Conservation (phyloP, 1,284 basidiomycete genomes). For the Ceratorhiza oryzae-sativae region DNA sequence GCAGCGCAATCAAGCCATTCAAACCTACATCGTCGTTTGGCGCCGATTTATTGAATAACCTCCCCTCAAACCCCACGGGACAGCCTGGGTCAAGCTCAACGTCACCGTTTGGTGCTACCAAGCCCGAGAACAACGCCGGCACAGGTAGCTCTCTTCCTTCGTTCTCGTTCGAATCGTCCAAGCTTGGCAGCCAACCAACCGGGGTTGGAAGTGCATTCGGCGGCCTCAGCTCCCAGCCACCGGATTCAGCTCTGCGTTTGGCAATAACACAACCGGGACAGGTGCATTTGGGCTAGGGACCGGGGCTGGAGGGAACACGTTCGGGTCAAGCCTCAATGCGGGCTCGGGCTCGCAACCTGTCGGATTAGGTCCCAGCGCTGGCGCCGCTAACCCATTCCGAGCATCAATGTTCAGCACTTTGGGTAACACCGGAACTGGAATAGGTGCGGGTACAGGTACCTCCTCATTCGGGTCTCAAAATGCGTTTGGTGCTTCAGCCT, state of each 20-base stretch:
- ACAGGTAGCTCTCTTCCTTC: slow-evolving; percentile 8
- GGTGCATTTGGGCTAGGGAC: slow-evolving; percentile 43
- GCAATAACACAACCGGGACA: slow-evolving; percentile 11
- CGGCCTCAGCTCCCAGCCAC: slow-evolving; percentile 50
- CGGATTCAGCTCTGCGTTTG: slow-evolving; percentile 45
- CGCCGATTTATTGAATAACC: slow-evolving; percentile 74
- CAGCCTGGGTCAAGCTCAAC: background rate
- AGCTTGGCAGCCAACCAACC: background rate
- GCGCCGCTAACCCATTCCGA: slow-evolving; percentile 76
- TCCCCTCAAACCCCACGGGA: slow-evolving; percentile 53
- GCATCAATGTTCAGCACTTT: slow-evolving; percentile 60
- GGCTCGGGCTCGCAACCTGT: slow-evolving; percentile 74
- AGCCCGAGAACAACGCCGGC: background rate
- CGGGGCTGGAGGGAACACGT: slow-evolving; percentile 44
- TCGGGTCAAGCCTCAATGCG: slow-evolving; percentile 46
- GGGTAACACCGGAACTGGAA: slow-evolving; percentile 15
- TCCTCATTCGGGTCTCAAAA: slow-evolving; percentile 12
- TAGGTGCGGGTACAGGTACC: background rate
- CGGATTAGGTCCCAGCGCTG: slow-evolving; percentile 53
- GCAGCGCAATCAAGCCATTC: slow-evolving; percentile 78
- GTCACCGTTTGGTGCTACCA: slow-evolving; percentile 11
- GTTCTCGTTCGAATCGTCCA: background rate
- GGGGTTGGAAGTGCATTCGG: slow-evolving; percentile 24
- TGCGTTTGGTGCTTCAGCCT: slow-evolving; percentile 37
- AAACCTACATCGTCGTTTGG: slow-evolving; percentile 92